A percentile compares a stretch with the other conserved stretches of the same genome.
phyloP scores from a whole-genome alignment of 768 basidiomycete genomes.

The Kockovaella imperatae region DNA sequence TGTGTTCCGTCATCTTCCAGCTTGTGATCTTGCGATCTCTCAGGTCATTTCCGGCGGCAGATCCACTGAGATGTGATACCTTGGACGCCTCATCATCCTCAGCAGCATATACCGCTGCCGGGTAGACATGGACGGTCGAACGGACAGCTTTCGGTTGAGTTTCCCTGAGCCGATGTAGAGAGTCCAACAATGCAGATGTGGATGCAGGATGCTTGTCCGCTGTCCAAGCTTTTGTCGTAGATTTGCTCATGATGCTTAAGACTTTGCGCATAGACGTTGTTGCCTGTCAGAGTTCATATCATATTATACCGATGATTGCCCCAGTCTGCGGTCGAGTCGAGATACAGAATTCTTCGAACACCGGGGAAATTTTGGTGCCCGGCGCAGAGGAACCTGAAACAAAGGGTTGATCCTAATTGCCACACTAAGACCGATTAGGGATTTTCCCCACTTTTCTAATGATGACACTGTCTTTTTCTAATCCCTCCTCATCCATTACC shows the following conservation, averaged over 20 bases:
- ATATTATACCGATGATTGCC: too few species aligned
- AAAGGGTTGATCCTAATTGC: too few species aligned
- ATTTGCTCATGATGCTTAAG: slow-evolving; percentile 1
- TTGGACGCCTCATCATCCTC: slow-evolving; percentile 6
- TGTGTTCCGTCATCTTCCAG: slow-evolving; percentile 98
- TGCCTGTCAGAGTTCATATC: too few species aligned
- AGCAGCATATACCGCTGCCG: slow-evolving; percentile 21
- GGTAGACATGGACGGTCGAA: slow-evolving; percentile 33
- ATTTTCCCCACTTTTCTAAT: too few species aligned
- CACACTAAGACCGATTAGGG: too few species aligned
- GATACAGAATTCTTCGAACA: too few species aligned
- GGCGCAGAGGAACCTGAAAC: too few species aligned
- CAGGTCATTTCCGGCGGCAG: neutral
- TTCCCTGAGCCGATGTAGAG: slow-evolving; percentile 17
- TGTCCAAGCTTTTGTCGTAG: neutral
- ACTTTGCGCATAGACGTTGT: too few species aligned
- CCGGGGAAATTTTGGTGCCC: too few species aligned
- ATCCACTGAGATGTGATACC: neutral
- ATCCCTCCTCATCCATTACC: too few species aligned
- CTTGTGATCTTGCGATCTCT: slow-evolving; percentile 52
- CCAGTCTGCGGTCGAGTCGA: too few species aligned
- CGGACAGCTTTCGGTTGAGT: slow-evolving; percentile 37
- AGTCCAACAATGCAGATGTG: slow-evolving; percentile 12
- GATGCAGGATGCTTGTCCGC: slow-evolving; percentile 24
- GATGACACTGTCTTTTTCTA: too few species aligned